Evolutionary conservation across 805 yeast species (phyloP).

Genomic region (Debaryomyces castellii): DNA sequence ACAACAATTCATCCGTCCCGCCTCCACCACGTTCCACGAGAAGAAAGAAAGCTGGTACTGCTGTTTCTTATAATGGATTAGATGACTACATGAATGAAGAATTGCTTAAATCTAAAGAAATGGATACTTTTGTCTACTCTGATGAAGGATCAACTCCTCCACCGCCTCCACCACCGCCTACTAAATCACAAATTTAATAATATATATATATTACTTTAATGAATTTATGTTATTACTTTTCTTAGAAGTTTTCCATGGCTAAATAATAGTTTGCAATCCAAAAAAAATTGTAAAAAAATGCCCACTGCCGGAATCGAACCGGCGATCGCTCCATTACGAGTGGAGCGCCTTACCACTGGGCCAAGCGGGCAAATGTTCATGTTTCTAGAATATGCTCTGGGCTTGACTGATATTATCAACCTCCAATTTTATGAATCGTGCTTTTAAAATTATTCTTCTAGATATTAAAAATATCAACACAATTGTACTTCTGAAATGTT

Average conservation of each 20-base stretch:
- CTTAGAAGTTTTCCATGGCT: neutral
- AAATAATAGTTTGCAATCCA: no score
- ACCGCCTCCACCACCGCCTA: slow-evolving; percentile 34
- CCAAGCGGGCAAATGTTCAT: slow-evolving; percentile 41
- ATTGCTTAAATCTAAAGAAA: slow-evolving; percentile 37
- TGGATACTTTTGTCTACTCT: slow-evolving; percentile 20
- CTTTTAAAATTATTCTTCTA: no score
- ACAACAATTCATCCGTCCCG: slow-evolving; percentile 12
- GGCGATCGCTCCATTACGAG: slow-evolving; percentile 56
- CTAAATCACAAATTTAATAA: neutral
- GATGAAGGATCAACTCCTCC: slow-evolving; percentile 16
- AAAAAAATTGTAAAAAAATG: slow-evolving; percentile 23
- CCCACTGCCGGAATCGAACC: slow-evolving; percentile 55
- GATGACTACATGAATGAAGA: slow-evolving; percentile 45
- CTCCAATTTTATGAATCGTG: no score
- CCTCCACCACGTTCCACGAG: slow-evolving; percentile 20
- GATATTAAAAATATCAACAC: no score
- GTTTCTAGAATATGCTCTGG: neutral
- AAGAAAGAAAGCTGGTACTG: slow-evolving; percentile 28
- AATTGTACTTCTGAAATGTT: no score
- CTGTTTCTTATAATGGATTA: slow-evolving; percentile 23
- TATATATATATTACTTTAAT: neutral
- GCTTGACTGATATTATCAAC: no score
- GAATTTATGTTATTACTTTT: neutral
- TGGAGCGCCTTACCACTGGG: slow-evolving; percentile 57